These are phyloP conservation scores for Epichloe hybrida DNA, from an alignment of 2,329 filamentous ascomycete species.

Conservation along the genomic window DNA sequence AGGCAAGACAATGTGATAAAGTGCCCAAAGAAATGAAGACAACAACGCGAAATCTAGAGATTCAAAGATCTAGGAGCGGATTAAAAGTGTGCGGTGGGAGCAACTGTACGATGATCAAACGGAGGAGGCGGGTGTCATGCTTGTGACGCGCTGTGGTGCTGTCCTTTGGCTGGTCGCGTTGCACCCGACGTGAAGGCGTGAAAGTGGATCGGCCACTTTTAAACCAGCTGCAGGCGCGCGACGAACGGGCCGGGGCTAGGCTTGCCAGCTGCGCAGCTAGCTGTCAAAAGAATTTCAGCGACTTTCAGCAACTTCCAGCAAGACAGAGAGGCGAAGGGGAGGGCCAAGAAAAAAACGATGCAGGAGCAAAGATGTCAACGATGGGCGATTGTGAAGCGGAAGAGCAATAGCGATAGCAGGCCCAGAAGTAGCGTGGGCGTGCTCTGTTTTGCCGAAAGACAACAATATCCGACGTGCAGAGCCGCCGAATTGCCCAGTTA, in stretches of 20 bases:
- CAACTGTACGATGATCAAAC: slow-evolving; percentile 15
- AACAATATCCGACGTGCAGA: background rate
- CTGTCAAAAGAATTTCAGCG: background rate
- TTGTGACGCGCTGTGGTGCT: slow-evolving; percentile 18
- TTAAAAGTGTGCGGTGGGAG: slow-evolving; percentile 6
- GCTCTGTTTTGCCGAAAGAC: background rate
- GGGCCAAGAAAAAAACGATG: background rate
- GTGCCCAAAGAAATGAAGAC: background rate
- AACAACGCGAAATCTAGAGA: background rate
- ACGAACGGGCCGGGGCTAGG: background rate
- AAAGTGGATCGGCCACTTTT: slow-evolving; percentile 5
- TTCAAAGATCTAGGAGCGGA: background rate
- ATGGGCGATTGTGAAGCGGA: background rate
- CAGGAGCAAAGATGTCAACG: background rate
- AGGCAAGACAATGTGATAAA: background rate
- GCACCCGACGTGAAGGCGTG: slow-evolving; percentile 1
- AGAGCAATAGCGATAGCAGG: background rate
- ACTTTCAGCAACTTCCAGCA: background rate
- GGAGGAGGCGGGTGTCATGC: slow-evolving; percentile 24
- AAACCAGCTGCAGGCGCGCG: background rate
- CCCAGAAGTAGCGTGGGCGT: background rate
- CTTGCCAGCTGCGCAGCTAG: background rate
- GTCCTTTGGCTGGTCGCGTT: slow-evolving; percentile 2
- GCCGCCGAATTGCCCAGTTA: background rate
- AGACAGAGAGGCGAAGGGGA: background rate